phyloP scores from a whole-genome alignment of 495 filamentous ascomycete species.

The Penicillium salamii region DNA sequence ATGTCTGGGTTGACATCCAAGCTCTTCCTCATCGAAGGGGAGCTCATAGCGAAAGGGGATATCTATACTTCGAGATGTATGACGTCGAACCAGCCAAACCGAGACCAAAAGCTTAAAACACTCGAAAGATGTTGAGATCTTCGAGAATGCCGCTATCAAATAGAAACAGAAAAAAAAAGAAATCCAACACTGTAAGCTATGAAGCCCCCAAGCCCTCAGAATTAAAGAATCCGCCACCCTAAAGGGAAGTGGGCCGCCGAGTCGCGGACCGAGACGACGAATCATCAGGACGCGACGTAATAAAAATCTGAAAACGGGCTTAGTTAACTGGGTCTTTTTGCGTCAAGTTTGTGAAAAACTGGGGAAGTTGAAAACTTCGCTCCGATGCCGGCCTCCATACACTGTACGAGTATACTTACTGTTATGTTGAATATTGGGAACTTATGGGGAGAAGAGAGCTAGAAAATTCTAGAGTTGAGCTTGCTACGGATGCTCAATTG shows the following conservation, averaged over 20 bases:
- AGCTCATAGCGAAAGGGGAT: constrained; percentile 4
- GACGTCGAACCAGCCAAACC: background rate
- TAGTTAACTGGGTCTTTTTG: background rate
- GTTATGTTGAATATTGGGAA: too few species aligned
- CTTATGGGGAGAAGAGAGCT: too few species aligned
- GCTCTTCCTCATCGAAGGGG: constrained; percentile 7
- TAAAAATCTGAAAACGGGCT: constrained; percentile 12
- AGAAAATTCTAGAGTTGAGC: too few species aligned
- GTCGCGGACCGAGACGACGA: constrained; percentile 13
- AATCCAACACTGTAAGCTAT: too few species aligned
- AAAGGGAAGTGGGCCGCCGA: constrained; percentile 8
- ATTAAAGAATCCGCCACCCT: constrained; percentile 3
- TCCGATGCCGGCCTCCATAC: constrained; percentile 10
- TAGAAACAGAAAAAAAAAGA: background rate
- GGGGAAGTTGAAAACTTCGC: constrained; percentile 12
- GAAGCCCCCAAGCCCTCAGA: too few species aligned
- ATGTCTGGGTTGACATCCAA: constrained; percentile 6
- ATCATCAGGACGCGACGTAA: constrained; percentile 24
- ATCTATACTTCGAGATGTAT: background rate
- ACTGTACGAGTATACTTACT: background rate
- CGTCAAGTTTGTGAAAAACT: constrained; percentile 4
- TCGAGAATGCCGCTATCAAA: background rate
- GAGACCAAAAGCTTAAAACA: background rate
- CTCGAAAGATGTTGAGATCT: background rate
- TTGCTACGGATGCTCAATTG: background rate